Conservation (phyloP, 1,284 basidiomycete genomes). For the Xerocomus amazonicus region DNA sequence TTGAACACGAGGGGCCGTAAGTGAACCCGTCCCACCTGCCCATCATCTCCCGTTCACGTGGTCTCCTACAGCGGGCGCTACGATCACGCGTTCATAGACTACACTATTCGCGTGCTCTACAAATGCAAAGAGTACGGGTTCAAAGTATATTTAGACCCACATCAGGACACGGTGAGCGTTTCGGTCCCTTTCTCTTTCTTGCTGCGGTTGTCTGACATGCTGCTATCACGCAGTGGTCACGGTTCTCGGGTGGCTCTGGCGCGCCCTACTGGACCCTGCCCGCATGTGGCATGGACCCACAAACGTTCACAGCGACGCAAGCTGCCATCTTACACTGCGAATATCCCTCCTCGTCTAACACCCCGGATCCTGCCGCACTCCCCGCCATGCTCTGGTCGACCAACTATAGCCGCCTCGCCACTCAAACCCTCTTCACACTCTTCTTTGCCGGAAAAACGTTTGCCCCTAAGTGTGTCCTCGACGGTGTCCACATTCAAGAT, state of each 20-base stretch:
- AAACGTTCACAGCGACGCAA: constrained; percentile 80
- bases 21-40: constrained; percentile 35
- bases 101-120: constrained; percentile 79
- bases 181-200: neutral
- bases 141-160: constrained; percentile 91
- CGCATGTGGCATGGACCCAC: constrained; percentile 89
- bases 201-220: neutral
- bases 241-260: constrained; percentile 94
- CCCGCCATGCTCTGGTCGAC: constrained; percentile 98
- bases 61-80: constrained; percentile 71
- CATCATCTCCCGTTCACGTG: constrained; percentile 3
- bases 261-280: constrained; percentile 94
- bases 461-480: constrained; percentile 89
- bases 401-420: constrained; percentile 87
- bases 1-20: constrained; percentile 93
- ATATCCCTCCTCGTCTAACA: constrained; percentile 56
- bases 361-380: constrained; percentile 67
- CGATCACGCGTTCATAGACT: constrained; percentile 91
- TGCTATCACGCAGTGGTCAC: constrained; percentile 73
- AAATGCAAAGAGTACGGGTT: constrained; percentile 97
- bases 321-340: constrained; percentile 88
- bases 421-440: constrained; percentile 89
- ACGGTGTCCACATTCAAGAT: constrained; percentile 92
- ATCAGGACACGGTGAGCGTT: constrained; percentile 85
- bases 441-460: constrained; percentile 92